phyloP scores from a whole-genome alignment of 768 basidiomycete genomes.

The Leccinum obscurum region DNA sequence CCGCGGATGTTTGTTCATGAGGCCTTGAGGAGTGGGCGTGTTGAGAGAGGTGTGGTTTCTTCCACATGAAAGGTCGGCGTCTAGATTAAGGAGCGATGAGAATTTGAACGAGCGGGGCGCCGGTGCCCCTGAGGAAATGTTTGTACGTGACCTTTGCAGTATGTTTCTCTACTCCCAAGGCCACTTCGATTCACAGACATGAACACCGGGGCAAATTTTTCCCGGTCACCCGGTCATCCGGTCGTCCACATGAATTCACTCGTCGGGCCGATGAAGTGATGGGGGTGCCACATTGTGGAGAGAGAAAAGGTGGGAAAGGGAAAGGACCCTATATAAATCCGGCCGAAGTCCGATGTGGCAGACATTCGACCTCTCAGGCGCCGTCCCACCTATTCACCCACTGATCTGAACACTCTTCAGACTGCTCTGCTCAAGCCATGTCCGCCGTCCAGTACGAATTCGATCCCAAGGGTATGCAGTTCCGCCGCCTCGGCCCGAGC shows the following conservation, averaged over 20 bases:
- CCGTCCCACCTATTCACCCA: not conserved
- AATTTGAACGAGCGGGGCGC: not conserved
- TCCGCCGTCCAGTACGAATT: slow-evolving; percentile 32
- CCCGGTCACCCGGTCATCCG: not conserved
- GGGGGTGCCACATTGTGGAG: not conserved
- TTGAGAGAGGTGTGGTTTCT: not conserved
- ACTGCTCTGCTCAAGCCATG: slow-evolving; percentile 18
- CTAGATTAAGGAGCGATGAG: not conserved
- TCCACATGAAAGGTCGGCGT: not conserved
- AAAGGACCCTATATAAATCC: slow-evolving; percentile 19
- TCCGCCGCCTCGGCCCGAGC: slow-evolving; percentile 44
- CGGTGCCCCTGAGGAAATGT: not conserved
- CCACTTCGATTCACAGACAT: not conserved
- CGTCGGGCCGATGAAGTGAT: slow-evolving; percentile 13
- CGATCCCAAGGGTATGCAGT: slow-evolving; percentile 40
- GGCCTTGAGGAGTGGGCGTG: not conserved
- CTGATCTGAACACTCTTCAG: not conserved
- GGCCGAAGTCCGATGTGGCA: not conserved
- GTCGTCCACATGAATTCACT: not conserved
- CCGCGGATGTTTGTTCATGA: not conserved
- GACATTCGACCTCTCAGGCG: not conserved
- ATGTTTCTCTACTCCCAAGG: not conserved
- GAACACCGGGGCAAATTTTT: not conserved
- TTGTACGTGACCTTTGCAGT: not conserved
- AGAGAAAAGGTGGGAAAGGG: not conserved